Base-by-base conservation (phyloP, 768 basidiomycete species). In the Boletus barrowsii region DNA sequence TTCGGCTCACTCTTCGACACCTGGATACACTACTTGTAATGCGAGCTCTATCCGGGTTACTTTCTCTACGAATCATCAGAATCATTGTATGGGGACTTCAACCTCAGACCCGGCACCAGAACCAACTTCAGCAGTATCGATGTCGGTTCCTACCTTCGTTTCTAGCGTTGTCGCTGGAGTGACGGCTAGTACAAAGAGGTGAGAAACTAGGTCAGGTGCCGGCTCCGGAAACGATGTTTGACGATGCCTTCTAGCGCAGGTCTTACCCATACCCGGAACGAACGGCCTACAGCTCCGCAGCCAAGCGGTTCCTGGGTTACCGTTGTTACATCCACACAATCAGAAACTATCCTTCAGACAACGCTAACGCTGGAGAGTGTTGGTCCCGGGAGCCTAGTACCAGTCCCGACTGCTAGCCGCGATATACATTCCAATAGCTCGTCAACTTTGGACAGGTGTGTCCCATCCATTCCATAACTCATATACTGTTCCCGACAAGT, bases 371-470 rank as follows among this genome's bases (percentile, higher is more conserved):
- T 11, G 40, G 44, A 46, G 37, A 54, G 45, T n/a, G 39, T 43
- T 24, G 18, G 35, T 9, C 26, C 40, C n/a, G 49, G 18, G 22
- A 45, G 47, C n/a, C 15, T 39, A 14, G 20, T 51, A 13, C 43
- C 53, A 9, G 24, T 44, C 20, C 44, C 58, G 29, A 51, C 66
- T 29, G 26, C 36, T 20, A 43, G 42, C 42, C 32, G 24, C 15
- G 24, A 9, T 29, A 4, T 24, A 43, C 15, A 33, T n/a, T 2
- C 42, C 11, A 11, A 37, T 35, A 17, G 6, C 33, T 41, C 40
- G 14, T 53, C 57, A 18, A 35, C 36, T 26, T 40, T 54, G 24
- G 17, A 41, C 15, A 56, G 33, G 64, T 66, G n/a, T 39, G 61
- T 53, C 3, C 11, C n/a, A 17, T 44, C n/a, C 24, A 7, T 45